These are phyloP conservation scores for Eimeria maxima DNA, from an alignment of 169 alveolate genomes.

Conservation along the genomic window DNA sequence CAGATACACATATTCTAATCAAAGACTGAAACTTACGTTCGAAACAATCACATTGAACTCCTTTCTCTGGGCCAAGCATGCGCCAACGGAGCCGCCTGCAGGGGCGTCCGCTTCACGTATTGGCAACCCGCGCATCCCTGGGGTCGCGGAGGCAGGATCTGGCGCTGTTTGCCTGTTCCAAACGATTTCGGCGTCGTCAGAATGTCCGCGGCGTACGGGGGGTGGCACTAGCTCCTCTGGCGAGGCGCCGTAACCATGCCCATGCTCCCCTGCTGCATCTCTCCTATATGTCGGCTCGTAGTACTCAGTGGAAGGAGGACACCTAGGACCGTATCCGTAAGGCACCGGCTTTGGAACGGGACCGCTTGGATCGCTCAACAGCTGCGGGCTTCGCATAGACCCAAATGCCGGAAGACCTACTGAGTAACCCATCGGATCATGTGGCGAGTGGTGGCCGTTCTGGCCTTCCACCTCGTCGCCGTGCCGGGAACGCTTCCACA, in stretches of 20 bases:
- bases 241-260: constrained; percentile 18
- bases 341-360: constrained; percentile 48
- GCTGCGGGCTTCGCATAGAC: constrained; percentile 43
- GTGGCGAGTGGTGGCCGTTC: constrained; percentile 67
- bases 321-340: constrained; percentile 67
- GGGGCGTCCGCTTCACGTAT: constrained; percentile 42
- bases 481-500: constrained; percentile 68
- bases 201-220: constrained; percentile 53
- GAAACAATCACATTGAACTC: constrained; percentile 74
- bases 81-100: constrained; percentile 12
- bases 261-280: constrained; percentile 40
- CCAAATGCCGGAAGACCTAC: constrained; percentile 49
- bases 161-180: constrained; percentile 62
- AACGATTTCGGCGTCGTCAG: constrained; percentile 1
- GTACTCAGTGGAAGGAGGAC: constrained; percentile 51
- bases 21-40: not conserved
- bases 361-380: constrained; percentile 16
- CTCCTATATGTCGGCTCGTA: constrained; percentile 50
- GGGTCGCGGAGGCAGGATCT: constrained; percentile 22
- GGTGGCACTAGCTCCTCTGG: constrained; percentile 16
- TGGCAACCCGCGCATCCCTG: constrained; percentile 20
- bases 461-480: constrained; percentile 51
- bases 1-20: not conserved
- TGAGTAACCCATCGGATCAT: constrained; percentile 30
- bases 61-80: constrained; percentile 29